phyloP scores from a whole-genome alignment of 2,329 filamentous ascomycete genomes.

The Grosmannia serpens region DNA sequence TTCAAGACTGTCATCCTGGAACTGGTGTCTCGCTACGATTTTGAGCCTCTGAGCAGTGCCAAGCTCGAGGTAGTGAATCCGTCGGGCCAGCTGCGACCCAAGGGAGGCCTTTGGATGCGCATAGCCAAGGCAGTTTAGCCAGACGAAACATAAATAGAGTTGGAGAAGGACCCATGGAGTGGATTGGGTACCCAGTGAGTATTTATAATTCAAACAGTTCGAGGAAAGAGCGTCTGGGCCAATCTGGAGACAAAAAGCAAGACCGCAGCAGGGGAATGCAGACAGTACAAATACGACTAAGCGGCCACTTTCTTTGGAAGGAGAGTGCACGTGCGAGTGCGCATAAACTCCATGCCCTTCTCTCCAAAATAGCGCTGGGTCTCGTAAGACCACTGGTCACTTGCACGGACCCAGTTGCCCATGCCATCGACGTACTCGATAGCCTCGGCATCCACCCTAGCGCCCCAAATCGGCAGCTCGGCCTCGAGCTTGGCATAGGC shows the following conservation, averaged over 20 bases:
- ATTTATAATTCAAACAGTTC: too few species aligned
- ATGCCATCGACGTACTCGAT: conserved; percentile 12
- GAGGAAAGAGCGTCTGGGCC: too few species aligned
- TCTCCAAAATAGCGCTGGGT: conserved; percentile 14
- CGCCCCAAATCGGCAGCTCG: conserved; percentile 8
- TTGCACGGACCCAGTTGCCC: conserved; percentile 14
- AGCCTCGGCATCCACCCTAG: conserved; percentile 7
- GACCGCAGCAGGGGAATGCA: too few species aligned
- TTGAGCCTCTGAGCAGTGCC: background rate
- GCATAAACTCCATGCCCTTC: background rate
- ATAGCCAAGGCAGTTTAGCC: background rate
- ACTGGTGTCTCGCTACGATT: conserved; percentile 19
- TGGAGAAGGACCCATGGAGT: background rate
- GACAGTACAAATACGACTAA: background rate
- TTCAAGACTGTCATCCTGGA: conserved; percentile 25
- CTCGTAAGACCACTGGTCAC: conserved; percentile 16
- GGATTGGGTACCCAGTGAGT: background rate
- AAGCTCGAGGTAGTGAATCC: conserved; percentile 4
- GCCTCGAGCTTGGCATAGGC: background rate
- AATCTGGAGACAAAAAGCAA: too few species aligned
- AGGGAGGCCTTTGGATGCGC: conserved; percentile 1
- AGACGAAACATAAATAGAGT: background rate
- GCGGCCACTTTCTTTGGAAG: background rate
- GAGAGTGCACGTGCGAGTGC: too few species aligned
- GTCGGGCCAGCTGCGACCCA: conserved; percentile 7